Evolutionary conservation across 345 rosid species (phyloP).

Genomic region (Excoecaria agallocha): DNA sequence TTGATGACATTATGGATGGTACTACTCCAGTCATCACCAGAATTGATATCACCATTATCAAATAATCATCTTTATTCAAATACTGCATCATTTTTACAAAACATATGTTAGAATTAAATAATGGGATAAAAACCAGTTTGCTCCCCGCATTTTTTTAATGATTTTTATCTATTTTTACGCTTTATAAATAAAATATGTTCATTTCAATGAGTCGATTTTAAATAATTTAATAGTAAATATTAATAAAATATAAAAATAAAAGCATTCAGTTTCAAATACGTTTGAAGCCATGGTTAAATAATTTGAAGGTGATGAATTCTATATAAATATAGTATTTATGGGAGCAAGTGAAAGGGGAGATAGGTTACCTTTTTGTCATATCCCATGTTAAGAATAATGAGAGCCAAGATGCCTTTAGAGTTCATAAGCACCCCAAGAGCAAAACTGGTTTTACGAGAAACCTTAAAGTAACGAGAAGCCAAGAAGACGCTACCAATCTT

Average conservation of each 20-base stretch:
- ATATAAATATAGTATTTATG: too few relatives aligned
- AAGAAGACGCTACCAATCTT: conserved; percentile 12
- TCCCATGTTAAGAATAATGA: conserved; percentile 39
- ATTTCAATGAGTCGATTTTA: neutral
- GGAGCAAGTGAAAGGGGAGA: too few relatives aligned
- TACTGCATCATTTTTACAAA: conserved; percentile 21
- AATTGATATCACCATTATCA: conserved; percentile 37
- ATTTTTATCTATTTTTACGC: too few relatives aligned
- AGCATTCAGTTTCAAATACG: too few relatives aligned
- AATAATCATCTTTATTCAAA: conserved; percentile 36
- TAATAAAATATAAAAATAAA: too few relatives aligned
- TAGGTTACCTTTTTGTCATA: conserved; percentile 24
- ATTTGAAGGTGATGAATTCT: too few relatives aligned
- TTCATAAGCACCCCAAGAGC: conserved; percentile 23
- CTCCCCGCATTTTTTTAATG: too few relatives aligned
- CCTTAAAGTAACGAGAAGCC: neutral
- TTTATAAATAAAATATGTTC: neutral
- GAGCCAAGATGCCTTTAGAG: conserved; percentile 26
- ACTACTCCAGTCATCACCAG: conserved; percentile 38
- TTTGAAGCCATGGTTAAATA: too few relatives aligned
- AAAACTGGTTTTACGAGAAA: conserved; percentile 11
- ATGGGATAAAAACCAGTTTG: too few relatives aligned
- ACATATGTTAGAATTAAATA: too few relatives aligned
- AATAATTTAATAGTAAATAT: too few relatives aligned
- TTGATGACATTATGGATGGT: conserved; percentile 30